phyloP scores from a whole-genome alignment of 2,329 filamentous ascomycete genomes.

The Emmonsiellopsis sp. region DNA sequence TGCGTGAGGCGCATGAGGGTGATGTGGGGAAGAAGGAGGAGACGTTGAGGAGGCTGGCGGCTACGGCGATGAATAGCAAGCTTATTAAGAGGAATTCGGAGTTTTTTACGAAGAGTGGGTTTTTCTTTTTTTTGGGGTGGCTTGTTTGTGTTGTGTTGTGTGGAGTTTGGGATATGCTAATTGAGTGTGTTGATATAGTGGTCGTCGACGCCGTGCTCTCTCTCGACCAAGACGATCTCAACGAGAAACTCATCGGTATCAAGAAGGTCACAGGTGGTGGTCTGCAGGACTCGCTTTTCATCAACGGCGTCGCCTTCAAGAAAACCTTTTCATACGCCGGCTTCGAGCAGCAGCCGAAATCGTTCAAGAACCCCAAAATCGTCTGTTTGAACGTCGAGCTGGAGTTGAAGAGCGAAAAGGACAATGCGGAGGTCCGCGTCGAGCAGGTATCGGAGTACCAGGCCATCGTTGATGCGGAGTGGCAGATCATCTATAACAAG shows the following conservation, averaged over 20 bases:
- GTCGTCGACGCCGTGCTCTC: constrained; percentile 94
- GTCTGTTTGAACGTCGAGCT: constrained; percentile 96
- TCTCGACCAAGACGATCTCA: constrained; percentile 91
- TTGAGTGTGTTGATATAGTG: constrained; percentile 54
- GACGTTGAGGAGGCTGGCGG: constrained; percentile 80
- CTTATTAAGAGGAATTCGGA: constrained; percentile 93
- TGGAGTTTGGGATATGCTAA: constrained; percentile 5
- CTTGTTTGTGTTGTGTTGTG: background rate
- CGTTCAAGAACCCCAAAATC: constrained; percentile 88
- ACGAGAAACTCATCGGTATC: constrained; percentile 95
- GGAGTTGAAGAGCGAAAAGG: constrained; percentile 97
- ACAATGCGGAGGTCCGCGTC: constrained; percentile 95
- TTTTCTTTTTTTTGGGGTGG: constrained; percentile 7
- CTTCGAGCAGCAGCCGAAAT: constrained; percentile 98
- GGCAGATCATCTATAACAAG: constrained; percentile 99
- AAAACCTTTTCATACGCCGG: constrained; percentile 99
- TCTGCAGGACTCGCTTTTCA: constrained; percentile 89
- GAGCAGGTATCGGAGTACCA: constrained; percentile 99
- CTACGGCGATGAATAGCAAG: constrained; percentile 98
- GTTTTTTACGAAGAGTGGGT: constrained; percentile 93
- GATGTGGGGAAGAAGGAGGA: constrained; percentile 83
- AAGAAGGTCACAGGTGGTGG: constrained; percentile 98
- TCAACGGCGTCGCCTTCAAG: constrained; percentile 98
- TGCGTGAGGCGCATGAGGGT: constrained; percentile 60
- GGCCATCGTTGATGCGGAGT: constrained; percentile 97